A percentile compares a stretch with the other conserved stretches of the same genome.
Evolutionary conservation across 2,329 filamentous ascomycete species (phyloP).

Genomic region (Gaeumannomyces sp.): DNA sequence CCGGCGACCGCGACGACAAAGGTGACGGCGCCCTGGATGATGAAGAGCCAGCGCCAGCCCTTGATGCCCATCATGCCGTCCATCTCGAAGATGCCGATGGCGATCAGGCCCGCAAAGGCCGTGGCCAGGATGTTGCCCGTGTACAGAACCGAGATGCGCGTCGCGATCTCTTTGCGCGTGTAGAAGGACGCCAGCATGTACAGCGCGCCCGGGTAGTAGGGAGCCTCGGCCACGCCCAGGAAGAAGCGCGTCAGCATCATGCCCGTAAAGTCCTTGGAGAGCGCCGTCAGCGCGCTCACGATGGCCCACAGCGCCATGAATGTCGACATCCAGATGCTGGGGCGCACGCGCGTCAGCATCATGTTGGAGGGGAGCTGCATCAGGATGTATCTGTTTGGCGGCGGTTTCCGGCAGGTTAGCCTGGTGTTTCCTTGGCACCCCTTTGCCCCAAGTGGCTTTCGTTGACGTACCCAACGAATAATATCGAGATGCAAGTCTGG

Average conservation of each 20-base stretch:
- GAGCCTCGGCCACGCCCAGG: constrained; percentile 30
- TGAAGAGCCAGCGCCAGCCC: constrained; percentile 56
- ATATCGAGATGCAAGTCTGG: constrained; percentile 19
- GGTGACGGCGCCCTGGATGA: constrained; percentile 63
- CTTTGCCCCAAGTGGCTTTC: no score
- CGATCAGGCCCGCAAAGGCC: constrained; percentile 57
- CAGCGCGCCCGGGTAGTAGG: constrained; percentile 17
- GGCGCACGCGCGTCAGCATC: constrained; percentile 22
- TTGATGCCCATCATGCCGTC: constrained; percentile 31
- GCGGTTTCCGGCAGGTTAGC: not conserved
- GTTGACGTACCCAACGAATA: constrained; percentile 22
- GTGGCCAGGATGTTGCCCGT: constrained; percentile 45
- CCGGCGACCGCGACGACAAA: constrained; percentile 48
- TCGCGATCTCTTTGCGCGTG: constrained; percentile 11
- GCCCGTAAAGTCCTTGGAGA: constrained; percentile 25
- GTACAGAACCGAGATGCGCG: constrained; percentile 11
- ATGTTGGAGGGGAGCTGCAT: constrained; percentile 20
- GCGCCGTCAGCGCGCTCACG: constrained; percentile 22
- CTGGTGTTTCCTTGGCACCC: not conserved
- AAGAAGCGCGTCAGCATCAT: constrained; percentile 31
- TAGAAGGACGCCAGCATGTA: constrained; percentile 15
- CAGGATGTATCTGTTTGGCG: constrained; percentile 8
- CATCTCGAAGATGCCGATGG: constrained; percentile 58
- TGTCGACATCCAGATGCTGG: constrained; percentile 27
- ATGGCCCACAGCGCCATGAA: constrained; percentile 24